Evolutionary conservation across 257 asterid genomes (phyloP).

Genomic region (Capsicum pubescens): DNA sequence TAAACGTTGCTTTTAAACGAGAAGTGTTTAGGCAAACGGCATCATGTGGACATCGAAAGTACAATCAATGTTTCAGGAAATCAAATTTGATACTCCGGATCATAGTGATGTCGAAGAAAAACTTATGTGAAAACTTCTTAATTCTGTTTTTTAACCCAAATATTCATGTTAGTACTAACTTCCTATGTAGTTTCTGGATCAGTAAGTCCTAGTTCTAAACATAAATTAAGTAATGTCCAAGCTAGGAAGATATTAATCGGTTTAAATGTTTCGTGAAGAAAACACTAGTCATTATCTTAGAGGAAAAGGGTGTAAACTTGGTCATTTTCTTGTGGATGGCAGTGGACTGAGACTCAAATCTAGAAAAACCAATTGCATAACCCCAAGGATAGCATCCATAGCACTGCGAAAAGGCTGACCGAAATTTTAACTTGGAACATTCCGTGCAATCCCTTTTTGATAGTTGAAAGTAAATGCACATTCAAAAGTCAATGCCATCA

Average conservation of each 20-base stretch:
- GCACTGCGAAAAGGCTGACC: background rate
- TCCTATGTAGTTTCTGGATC: background rate
- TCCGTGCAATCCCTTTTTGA: background rate
- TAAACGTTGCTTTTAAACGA: background rate
- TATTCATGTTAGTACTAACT: background rate
- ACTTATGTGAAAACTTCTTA: background rate
- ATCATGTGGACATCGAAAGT: background rate
- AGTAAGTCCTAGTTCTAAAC: background rate
- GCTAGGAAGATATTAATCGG: background rate
- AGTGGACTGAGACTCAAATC: background rate
- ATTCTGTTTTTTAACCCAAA: background rate
- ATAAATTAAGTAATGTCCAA: background rate
- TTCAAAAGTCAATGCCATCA: background rate
- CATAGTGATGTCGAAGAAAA: background rate
- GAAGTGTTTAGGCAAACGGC: background rate
- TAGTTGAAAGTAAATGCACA: background rate
- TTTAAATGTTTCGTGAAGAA: background rate
- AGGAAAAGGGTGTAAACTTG: background rate
- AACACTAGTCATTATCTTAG: background rate
- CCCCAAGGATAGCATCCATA: background rate
- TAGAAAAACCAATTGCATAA: background rate
- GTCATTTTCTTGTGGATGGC: background rate
- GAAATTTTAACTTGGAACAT: background rate
- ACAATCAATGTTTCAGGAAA: constrained; percentile 2
- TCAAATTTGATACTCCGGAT: background rate